Percentiles rank a stretch among this genome's conserved stretches.
Evolutionary conservation across 2,329 filamentous ascomycete genomes (phyloP).

Genomic region (Westerdykella aurantiaca): DNA sequence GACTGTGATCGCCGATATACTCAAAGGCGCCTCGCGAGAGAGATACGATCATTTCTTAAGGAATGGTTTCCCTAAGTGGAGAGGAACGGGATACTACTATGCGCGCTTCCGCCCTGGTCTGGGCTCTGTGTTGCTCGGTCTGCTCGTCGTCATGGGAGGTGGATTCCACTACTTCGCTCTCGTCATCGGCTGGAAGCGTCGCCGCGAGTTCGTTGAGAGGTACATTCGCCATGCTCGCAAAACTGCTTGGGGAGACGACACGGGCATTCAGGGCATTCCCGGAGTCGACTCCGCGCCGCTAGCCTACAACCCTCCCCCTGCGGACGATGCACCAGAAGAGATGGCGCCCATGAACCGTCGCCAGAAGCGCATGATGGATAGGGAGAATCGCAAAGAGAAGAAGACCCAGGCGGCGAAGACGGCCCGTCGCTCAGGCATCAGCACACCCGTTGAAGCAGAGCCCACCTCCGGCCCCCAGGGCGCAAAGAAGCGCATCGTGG

Average conservation of each 20-base stretch:
- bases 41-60: slow-evolving; percentile 91
- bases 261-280: slow-evolving; percentile 60
- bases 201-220: slow-evolving; percentile 82
- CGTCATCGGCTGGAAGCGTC: slow-evolving; percentile 80
- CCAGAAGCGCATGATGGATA: slow-evolving; percentile 84
- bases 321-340: slow-evolving; percentile 45
- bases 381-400: slow-evolving; percentile 64
- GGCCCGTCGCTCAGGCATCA: slow-evolving; percentile 45
- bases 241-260: slow-evolving; percentile 82
- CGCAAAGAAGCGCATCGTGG: slow-evolving; percentile 78
- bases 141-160: slow-evolving; percentile 79
- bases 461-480: slow-evolving; percentile 59
- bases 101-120: slow-evolving; percentile 85
- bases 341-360: slow-evolving; percentile 66
- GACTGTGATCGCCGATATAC: slow-evolving; percentile 76
- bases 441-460: slow-evolving; percentile 52
- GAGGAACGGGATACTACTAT: slow-evolving; percentile 98
- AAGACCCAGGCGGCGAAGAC: slow-evolving; percentile 50
- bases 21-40: slow-evolving; percentile 71
- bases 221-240: slow-evolving; percentile 87
- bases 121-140: slow-evolving; percentile 72
- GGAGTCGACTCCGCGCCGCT: slow-evolving; percentile 39
- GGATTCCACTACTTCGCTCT: slow-evolving; percentile 81
- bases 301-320: slow-evolving; percentile 33
- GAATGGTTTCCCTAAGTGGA: slow-evolving; percentile 94